Evolutionary conservation across 148 eudicot species (phyloP).

Genomic region (Cornus controversa): DNA sequence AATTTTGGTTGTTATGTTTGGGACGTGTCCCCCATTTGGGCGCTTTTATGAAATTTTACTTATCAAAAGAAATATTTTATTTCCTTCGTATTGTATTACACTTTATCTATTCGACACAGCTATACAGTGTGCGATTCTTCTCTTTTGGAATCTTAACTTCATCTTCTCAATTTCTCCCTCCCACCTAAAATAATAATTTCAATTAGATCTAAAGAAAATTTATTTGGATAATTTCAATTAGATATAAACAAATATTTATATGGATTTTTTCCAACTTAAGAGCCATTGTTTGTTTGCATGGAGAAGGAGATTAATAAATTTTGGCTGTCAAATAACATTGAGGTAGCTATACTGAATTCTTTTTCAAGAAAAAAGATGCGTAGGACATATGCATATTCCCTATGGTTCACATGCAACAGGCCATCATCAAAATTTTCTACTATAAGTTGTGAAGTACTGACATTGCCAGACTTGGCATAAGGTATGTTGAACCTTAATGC

Average conservation of each 20-base stretch:
- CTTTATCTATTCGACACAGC: no score
- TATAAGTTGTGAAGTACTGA: conserved; percentile 18
- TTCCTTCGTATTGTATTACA: no score
- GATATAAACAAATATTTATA: background rate
- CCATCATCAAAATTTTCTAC: background rate
- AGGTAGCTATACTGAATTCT: background rate
- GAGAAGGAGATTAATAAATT: background rate
- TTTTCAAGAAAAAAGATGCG: background rate
- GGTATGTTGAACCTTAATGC: conserved; percentile 81
- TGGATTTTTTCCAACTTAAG: background rate
- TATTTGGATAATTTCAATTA: background rate
- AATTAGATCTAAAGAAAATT: no score
- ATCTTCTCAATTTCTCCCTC: background rate
- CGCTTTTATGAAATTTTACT: no score
- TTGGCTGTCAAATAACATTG: background rate
- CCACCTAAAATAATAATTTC: background rate
- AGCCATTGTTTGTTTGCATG: background rate
- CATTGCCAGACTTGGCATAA: conserved; percentile 88
- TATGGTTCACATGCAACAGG: background rate
- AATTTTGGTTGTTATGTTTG: no score
- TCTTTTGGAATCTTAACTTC: no score
- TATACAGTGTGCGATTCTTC: no score
- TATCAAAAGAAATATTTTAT: no score
- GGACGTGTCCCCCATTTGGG: no score
- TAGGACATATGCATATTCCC: background rate